Base-by-base conservation (phyloP, 1,284 basidiomycete genomes). In the Trametes pubescens region DNA sequence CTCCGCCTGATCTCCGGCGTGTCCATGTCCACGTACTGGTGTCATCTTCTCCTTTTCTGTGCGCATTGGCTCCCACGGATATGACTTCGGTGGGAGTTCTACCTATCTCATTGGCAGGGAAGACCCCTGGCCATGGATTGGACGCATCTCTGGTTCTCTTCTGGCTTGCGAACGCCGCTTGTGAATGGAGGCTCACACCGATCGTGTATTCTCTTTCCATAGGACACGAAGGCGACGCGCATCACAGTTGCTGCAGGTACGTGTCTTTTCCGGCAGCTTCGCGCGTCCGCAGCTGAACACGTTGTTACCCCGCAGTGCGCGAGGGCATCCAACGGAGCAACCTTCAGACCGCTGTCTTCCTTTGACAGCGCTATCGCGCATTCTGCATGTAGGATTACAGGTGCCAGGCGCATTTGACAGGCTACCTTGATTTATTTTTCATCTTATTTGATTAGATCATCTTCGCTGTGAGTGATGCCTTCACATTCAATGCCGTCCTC, bases 191-290 rank as follows among this genome's bases (percentile, higher is more conserved):
- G 37, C 37, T 54, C 37, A 54, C 49, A 32, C 26, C 13, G 21
- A n/a, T 49, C 37, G 14, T 53, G 35, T 11, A 34, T 26, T 38
- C 26, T 38, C 48, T 24, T 10, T 29, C n/a, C 46, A 35, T 55
- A 77, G 75, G 76, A 77, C 64, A 75, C 72, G n/a, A 70, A 73
- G 53, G 73, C 74, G 16, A 77, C 76, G n/a, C 67, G 71, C 44
- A 70, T 72, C 37, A 76, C 75, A n/a, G 70, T 77, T 7, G 67
- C 71, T 14, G 65, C 71, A 55, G 72, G 73, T 73, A 49, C 34
- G 65, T 56, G 29, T 16, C 24, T 34, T 67, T 46, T 14, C 26
- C 21, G 26, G 6, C 21, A 14, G 5, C 51, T 16, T 57, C 46
- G 4, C 26, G 8, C n/a, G 29, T 21, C 18, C 26, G 9, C 40